phyloP scores from a whole-genome alignment of 768 basidiomycete genomes.

The Imleria badia region DNA sequence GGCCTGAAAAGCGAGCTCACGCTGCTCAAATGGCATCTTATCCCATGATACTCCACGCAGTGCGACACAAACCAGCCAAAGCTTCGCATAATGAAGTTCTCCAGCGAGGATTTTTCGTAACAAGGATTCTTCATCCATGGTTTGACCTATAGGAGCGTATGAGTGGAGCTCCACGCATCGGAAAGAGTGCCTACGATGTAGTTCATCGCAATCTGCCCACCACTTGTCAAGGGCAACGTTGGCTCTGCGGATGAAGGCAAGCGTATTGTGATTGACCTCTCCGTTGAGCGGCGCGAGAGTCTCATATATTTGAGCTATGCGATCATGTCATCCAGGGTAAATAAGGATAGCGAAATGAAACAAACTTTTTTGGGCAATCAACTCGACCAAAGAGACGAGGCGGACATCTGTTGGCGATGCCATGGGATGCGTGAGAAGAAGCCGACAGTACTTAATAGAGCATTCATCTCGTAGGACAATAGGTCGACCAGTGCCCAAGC shows the following conservation, averaged over 20 bases:
- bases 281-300: constrained; percentile 84
- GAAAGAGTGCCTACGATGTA: constrained; percentile 57
- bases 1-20: constrained; percentile 92
- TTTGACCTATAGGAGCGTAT: constrained; percentile 48
- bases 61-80: constrained; percentile 94
- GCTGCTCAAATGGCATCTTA: constrained; percentile 93
- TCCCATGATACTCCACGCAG: constrained; percentile 93
- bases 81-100: constrained; percentile 89
- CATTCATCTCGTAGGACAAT: constrained; percentile 87
- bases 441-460: constrained; percentile 80
- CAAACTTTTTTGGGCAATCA: constrained; percentile 89
- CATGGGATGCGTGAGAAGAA: constrained; percentile 84
- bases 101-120: constrained; percentile 85
- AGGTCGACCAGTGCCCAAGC: constrained; percentile 87
- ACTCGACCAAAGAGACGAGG: constrained; percentile 82
- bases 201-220: constrained; percentile 85
- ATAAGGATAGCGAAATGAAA: neutral
- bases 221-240: constrained; percentile 86
- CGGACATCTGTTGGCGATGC: constrained; percentile 87
- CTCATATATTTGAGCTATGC: constrained; percentile 87
- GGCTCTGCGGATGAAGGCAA: constrained; percentile 85
- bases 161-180: neutral
- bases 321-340: constrained; percentile 1
- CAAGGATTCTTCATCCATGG: constrained; percentile 83
- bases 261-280: constrained; percentile 79